These are phyloP conservation scores for Cystofilobasidium ferigula DNA, from an alignment of 768 basidiomycete species.

Conservation along the genomic window DNA sequence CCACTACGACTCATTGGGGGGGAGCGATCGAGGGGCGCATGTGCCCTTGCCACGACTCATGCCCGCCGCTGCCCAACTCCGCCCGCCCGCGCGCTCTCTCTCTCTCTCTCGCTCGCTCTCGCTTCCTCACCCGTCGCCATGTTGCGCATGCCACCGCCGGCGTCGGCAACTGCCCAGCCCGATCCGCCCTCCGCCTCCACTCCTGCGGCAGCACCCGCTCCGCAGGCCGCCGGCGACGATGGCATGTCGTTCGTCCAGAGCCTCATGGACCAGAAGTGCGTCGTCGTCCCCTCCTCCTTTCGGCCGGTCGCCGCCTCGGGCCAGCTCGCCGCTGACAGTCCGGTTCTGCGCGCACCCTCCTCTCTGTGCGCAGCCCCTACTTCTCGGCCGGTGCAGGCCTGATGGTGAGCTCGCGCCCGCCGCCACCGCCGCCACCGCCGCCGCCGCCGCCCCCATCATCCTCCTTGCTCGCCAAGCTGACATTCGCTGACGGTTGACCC, in stretches of 20 bases:
- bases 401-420: conserved; percentile 56
- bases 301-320: neutral
- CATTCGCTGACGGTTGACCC: neutral
- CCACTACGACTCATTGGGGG: too few relatives aligned
- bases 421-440: conserved; percentile 4
- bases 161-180: too few relatives aligned
- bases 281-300: neutral
- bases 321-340: neutral
- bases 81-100: too few relatives aligned
- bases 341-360: neutral
- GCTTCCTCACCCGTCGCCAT: too few relatives aligned
- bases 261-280: conserved; percentile 13
- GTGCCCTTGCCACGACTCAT: too few relatives aligned
- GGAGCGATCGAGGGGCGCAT: too few relatives aligned
- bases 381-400: conserved; percentile 97
- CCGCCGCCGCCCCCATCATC: neutral
- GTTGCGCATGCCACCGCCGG: too few relatives aligned
- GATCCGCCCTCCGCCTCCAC: too few relatives aligned
- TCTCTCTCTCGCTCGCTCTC: too few relatives aligned
- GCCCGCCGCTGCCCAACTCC: too few relatives aligned
- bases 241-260: conserved; percentile 7
- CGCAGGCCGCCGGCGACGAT: neutral
- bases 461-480: neutral
- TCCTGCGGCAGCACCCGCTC: too few relatives aligned
- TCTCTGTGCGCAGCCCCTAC: conserved; percentile 58